These are phyloP conservation scores for Pseudocercospora eumusae DNA, from an alignment of 2,329 filamentous ascomycete species.

Conservation along the genomic window DNA sequence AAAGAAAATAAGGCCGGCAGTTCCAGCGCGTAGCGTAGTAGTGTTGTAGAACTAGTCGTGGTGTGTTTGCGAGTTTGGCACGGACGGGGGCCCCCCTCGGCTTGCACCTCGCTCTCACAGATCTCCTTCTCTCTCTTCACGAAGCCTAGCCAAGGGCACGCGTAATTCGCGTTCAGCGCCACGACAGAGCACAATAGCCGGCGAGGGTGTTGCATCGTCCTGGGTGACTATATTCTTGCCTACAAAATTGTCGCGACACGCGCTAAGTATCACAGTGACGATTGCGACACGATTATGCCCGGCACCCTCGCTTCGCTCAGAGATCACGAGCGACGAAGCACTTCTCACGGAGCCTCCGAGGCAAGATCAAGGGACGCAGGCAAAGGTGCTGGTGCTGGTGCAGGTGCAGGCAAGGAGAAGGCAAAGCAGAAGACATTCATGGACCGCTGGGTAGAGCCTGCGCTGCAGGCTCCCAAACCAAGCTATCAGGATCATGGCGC, in stretches of 20 bases:
- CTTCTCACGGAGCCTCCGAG: slow-evolving; percentile 18
- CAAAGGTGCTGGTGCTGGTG: slow-evolving; percentile 43
- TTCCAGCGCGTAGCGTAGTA: neutral
- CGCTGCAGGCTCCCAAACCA: slow-evolving; percentile 55
- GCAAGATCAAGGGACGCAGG: slow-evolving; percentile 31
- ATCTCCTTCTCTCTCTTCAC: slow-evolving; percentile 3
- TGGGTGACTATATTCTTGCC: slow-evolving; percentile 11
- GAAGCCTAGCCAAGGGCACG: slow-evolving; percentile 4
- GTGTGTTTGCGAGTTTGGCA: neutral
- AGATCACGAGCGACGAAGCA: slow-evolving; percentile 15
- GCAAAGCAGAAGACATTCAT: slow-evolving; percentile 40
- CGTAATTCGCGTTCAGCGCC: slow-evolving; percentile 15
- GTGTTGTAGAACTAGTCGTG: neutral
- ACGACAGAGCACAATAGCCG: slow-evolving; percentile 14
- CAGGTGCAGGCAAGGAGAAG: slow-evolving; percentile 32
- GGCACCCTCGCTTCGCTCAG: neutral
- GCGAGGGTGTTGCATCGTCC: slow-evolving; percentile 21
- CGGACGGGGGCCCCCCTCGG: slow-evolving; percentile 1
- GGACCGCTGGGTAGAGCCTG: slow-evolving; percentile 56
- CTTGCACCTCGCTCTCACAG: slow-evolving; percentile 9
- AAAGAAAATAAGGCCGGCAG: neutral
- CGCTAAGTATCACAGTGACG: slow-evolving; percentile 25
- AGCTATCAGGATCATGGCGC: slow-evolving; percentile 79
- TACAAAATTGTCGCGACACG: neutral
- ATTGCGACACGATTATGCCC: slow-evolving; percentile 14